These are phyloP conservation scores for Rehmannia glutinosa DNA, from an alignment of 257 asterid genomes.

Conservation along the genomic window DNA sequence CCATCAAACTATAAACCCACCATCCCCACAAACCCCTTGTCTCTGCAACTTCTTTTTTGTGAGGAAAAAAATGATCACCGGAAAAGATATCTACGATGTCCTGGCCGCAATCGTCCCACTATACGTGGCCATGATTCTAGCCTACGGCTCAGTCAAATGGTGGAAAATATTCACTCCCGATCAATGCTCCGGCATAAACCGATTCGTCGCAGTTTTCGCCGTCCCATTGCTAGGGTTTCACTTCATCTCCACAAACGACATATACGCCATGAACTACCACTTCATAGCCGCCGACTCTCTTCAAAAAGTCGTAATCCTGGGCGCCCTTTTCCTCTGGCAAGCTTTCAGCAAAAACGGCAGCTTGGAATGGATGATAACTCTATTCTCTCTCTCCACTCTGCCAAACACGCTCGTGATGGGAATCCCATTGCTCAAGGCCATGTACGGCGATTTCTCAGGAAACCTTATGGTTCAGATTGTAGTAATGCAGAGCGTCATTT, in stretches of 20 bases:
- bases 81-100: conserved; percentile 81
- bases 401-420: conserved; percentile 98
- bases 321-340: conserved; percentile 68
- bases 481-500: conserved; percentile 79
- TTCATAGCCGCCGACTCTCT: conserved; percentile 87
- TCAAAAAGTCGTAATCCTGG: conserved; percentile 69
- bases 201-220: conserved; percentile 91
- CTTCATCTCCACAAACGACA: conserved; percentile 74
- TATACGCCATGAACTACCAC: conserved; percentile 79
- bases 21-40: too few relatives aligned
- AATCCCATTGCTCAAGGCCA: conserved; percentile 75
- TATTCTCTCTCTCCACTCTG: conserved; percentile 75
- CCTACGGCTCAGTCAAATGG: conserved; percentile 84
- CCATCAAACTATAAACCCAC: too few relatives aligned
- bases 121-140: conserved; percentile 82
- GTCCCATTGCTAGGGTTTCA: conserved; percentile 85
- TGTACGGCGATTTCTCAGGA: conserved; percentile 93
- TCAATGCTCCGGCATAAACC: conserved; percentile 85
- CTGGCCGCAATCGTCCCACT: conserved; percentile 77
- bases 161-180: conserved; percentile 95
- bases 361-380: conserved; percentile 78
- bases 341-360: conserved; percentile 48
- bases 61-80: conserved; percentile 46
- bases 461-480: conserved; percentile 88
- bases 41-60: neutral